Conservation (phyloP, 1,284 basidiomycete species). For the Ustilago trichophora region DNA sequence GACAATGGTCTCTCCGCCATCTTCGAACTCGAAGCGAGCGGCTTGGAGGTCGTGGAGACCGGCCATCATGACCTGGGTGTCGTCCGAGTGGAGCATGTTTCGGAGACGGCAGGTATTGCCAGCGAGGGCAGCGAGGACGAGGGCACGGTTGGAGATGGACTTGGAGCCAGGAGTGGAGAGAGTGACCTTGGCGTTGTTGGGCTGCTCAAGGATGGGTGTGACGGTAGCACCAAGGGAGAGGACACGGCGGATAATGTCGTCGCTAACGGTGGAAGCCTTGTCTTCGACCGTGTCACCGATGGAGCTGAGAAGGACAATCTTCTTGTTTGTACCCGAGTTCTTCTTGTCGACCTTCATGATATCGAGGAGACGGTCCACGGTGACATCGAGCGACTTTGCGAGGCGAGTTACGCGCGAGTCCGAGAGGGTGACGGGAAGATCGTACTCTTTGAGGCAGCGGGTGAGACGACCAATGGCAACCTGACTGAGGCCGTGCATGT, state of each 20-base stretch:
- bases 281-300: conserved; percentile 94
- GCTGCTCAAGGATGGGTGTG: conserved; percentile 34
- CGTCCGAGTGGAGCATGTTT: conserved; percentile 94
- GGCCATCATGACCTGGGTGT: conserved; percentile 99
- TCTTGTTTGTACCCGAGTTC: conserved; percentile 87
- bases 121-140: conserved; percentile 91
- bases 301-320: conserved; percentile 87
- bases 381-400: conserved; percentile 77
- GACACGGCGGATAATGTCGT: conserved; percentile 57
- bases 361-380: conserved; percentile 84
- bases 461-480: conserved; percentile 61
- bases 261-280: conserved; percentile 82
- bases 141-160: conserved; percentile 93
- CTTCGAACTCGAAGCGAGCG: conserved; percentile 89
- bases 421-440: conserved; percentile 58
- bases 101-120: conserved; percentile 86
- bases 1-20: conserved; percentile 89
- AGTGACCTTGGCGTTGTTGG: conserved; percentile 70
- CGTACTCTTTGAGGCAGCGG: conserved; percentile 61
- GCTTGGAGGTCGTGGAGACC: conserved; percentile 81
- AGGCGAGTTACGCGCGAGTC: conserved; percentile 69
- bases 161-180: conserved; percentile 96
- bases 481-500: conserved; percentile 60
- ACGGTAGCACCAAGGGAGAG: conserved; percentile 74
- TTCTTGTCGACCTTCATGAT: conserved; percentile 97